A percentile compares a stretch with the other conserved stretches of the same genome.
Conservation (phyloP, 1,139 yeast species). For the Yamadazyma mexicana region DNA sequence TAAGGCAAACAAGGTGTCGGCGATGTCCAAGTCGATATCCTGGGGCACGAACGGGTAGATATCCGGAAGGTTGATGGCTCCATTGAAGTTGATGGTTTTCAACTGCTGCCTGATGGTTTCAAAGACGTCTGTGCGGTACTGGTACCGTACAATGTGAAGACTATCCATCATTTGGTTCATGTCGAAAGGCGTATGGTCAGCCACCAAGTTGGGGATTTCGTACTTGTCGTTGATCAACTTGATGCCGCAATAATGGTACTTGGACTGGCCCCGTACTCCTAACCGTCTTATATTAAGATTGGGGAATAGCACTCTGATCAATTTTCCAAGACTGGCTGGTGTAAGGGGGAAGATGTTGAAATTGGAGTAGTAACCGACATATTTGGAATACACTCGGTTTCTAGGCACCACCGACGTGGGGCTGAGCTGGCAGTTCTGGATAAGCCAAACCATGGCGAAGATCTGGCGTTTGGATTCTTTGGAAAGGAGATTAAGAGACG, state of each 20-base stretch:
- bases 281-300: slow-evolving; percentile 75
- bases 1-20: slow-evolving; percentile 58
- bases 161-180: slow-evolving; percentile 1
- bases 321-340: slow-evolving; percentile 86
- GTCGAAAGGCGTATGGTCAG: neutral
- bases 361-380: slow-evolving; percentile 71
- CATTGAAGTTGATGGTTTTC: slow-evolving; percentile 22
- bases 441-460: slow-evolving; percentile 80
- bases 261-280: slow-evolving; percentile 87
- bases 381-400: slow-evolving; percentile 77
- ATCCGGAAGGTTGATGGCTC: slow-evolving; percentile 48
- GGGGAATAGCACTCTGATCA: slow-evolving; percentile 75
- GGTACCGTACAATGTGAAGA: slow-evolving; percentile 11
- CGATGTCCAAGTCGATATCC: slow-evolving; percentile 56
- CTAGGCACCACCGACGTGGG: slow-evolving; percentile 80
- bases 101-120: slow-evolving; percentile 26
- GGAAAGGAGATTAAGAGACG: slow-evolving; percentile 13
- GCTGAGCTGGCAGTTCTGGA: slow-evolving; percentile 64
- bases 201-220: neutral
- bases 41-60: slow-evolving; percentile 50
- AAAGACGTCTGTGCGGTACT: slow-evolving; percentile 40
- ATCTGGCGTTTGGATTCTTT: slow-evolving; percentile 72
- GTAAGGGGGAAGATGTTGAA: slow-evolving; percentile 68
- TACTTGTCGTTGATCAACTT: slow-evolving; percentile 43
- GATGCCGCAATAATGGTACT: slow-evolving; percentile 89